A percentile compares a stretch with the other conserved stretches of the same genome.
phyloP scores from a whole-genome alignment of 257 asterid species.

The Rubia yunnanensis region DNA sequence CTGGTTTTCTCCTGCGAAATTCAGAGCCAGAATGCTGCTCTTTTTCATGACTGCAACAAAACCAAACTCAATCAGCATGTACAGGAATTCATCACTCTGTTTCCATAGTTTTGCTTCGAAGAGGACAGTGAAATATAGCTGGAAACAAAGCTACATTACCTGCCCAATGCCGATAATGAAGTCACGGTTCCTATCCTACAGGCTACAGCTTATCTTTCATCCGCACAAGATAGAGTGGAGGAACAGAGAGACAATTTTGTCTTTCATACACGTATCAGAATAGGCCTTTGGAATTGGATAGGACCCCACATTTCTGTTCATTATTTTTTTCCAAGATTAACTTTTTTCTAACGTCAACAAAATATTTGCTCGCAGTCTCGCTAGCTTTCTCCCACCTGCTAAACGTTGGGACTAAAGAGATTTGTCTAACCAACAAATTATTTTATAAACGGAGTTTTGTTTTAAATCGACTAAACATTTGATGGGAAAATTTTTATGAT shows the following conservation, averaged over 20 bases:
- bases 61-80: not conserved
- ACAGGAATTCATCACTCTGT: not conserved
- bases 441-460: no score
- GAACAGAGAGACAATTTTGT: not conserved
- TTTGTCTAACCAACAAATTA: no score
- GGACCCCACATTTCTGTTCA: not conserved
- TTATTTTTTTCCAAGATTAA: no score
- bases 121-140: not conserved
- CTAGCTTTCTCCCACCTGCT: no score
- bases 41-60: constrained; percentile 26
- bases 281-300: not conserved
- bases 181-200: not conserved
- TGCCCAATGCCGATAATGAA: not conserved
- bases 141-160: not conserved
- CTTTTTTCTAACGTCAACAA: no score
- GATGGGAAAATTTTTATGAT: no score
- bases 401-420: no score
- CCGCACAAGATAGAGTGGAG: not conserved
- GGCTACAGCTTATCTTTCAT: not conserved
- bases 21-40: constrained; percentile 12
- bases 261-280: not conserved
- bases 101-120: not conserved
- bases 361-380: no score
- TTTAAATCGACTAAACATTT: no score
- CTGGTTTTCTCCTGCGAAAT: constrained; percentile 10